Percentiles rank a stretch among this genome's conserved stretches.
These are phyloP conservation scores for Lodderomyces oxycetoniae DNA, from an alignment of 1,139 yeast genomes.

Conservation along the genomic window DNA sequence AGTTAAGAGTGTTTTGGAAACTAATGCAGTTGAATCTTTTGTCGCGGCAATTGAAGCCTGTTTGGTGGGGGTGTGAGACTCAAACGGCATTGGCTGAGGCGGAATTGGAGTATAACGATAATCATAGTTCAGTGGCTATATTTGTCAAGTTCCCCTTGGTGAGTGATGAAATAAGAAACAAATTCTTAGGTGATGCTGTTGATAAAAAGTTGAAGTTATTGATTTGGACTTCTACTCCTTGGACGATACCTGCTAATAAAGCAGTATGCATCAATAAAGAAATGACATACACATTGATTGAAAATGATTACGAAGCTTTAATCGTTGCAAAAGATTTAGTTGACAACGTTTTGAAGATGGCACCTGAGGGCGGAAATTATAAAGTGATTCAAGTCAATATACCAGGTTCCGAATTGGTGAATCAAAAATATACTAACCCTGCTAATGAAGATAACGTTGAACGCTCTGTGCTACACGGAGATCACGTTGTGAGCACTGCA, in stretches of 20 bases:
- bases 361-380: slow-evolving; percentile 24
- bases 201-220: slow-evolving; percentile 19
- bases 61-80: slow-evolving; percentile 95
- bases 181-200: background rate
- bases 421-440: slow-evolving; percentile 52
- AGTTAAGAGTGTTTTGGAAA: slow-evolving; percentile 62
- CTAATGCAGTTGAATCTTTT: slow-evolving; percentile 67
- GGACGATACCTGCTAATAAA: slow-evolving; percentile 88
- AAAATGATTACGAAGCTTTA: slow-evolving; percentile 36
- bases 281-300: slow-evolving; percentile 53
- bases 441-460: slow-evolving; percentile 31
- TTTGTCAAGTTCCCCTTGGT: slow-evolving; percentile 63
- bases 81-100: slow-evolving; percentile 95
- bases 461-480: slow-evolving; percentile 70
- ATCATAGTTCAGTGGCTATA: slow-evolving; percentile 67
- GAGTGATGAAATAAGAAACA: slow-evolving; percentile 6
- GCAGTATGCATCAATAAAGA: slow-evolving; percentile 72
- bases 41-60: slow-evolving; percentile 85
- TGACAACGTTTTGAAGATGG: slow-evolving; percentile 21
- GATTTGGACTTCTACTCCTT: slow-evolving; percentile 98
- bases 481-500: slow-evolving; percentile 71
- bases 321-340: slow-evolving; percentile 49
- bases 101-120: slow-evolving; percentile 79
- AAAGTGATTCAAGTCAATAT: slow-evolving; percentile 14
- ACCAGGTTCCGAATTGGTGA: slow-evolving; percentile 45